Evolutionary conservation across 1,284 basidiomycete species (phyloP).

Genomic region (Cryptococcus amylolentus): DNA sequence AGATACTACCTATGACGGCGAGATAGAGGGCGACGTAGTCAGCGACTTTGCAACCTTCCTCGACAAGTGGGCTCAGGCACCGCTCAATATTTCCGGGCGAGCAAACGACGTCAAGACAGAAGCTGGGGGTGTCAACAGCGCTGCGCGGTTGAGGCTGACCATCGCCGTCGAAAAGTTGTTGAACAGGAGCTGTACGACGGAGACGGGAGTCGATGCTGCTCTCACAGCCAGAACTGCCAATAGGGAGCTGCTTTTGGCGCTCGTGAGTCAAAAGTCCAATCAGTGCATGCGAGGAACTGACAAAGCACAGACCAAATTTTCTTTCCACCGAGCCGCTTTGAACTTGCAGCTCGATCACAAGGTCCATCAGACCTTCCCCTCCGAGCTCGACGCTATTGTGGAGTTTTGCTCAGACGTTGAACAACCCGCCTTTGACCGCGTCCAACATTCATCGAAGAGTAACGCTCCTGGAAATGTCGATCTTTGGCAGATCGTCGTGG

Average conservation of each 20-base stretch:
- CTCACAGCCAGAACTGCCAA: too few relatives aligned
- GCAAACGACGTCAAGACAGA: neutral
- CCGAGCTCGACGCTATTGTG: slow-evolving; percentile 1
- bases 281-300: too few relatives aligned
- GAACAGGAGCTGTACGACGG: neutral
- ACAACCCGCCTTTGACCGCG: neutral
- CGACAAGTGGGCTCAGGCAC: slow-evolving; percentile 1
- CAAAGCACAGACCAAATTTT: neutral
- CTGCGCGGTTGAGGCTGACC: slow-evolving; percentile 4
- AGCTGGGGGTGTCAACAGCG: neutral
- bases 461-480: too few relatives aligned
- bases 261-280: neutral
- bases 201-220: too few relatives aligned
- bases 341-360: neutral
- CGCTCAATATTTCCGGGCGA: neutral
- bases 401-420: neutral
- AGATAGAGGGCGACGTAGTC: neutral
- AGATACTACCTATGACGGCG: neutral
- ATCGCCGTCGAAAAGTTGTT: slow-evolving; percentile 2
- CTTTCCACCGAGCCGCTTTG: slow-evolving; percentile 9
- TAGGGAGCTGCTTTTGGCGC: neutral
- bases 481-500: slow-evolving; percentile 6
- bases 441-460: too few relatives aligned
- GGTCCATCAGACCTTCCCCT: neutral
- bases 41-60: neutral